Base-by-base conservation (phyloP, 2,329 filamentous ascomycete genomes). In the Colletotrichum sp. region DNA sequence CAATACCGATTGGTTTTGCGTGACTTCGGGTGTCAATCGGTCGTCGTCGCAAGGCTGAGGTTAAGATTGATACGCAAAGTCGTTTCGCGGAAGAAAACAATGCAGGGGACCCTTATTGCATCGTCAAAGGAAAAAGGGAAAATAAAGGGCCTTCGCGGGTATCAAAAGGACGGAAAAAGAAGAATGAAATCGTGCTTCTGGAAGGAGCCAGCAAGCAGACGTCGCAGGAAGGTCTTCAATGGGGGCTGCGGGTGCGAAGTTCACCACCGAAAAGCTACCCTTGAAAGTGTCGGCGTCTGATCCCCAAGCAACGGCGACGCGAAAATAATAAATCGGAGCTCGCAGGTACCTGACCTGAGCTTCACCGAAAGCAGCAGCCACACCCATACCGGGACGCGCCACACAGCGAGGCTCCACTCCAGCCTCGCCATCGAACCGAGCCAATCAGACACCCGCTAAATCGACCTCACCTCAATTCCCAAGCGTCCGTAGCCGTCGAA, bases 401-500 rank as follows among this genome's bases (percentile, higher is more conserved):
- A 65, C 60, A 34, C 2, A 3, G 3, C 27, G 2, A 15, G 28
- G 44, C 8, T 39, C 57, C 57, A 77, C 75, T 68, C 72, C 80
- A 82, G 82, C 83, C 84, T 85, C 75, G 82, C 78, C 44, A 80
- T 77, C 78, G 79, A 76, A 60, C 27, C 12, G 76, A 77, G 34
- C 84, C 84, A 86, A 87, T 86, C 82, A 85, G 74, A 79, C 75
- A 39, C 12, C 75, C 75, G 75, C 83, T 84, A 86, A 85, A 84
- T 84, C 80, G 82, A 85, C 84, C 81, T 86, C 83, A 82, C 80
- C 78, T 82, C 81, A 81, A 83, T 82, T 84, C 82, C 59, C 80
- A 78, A 77, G 77, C 67, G 44, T 28, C 66, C 72, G 63, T 59
- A 28, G 65, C 75, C 34, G 70, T 48, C 44, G 71, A 77, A 71